Evolutionary conservation across 106 monocot species (phyloP), one percentile per base, ranked within the genome.

Genomic region (Allium cepa): DNA sequence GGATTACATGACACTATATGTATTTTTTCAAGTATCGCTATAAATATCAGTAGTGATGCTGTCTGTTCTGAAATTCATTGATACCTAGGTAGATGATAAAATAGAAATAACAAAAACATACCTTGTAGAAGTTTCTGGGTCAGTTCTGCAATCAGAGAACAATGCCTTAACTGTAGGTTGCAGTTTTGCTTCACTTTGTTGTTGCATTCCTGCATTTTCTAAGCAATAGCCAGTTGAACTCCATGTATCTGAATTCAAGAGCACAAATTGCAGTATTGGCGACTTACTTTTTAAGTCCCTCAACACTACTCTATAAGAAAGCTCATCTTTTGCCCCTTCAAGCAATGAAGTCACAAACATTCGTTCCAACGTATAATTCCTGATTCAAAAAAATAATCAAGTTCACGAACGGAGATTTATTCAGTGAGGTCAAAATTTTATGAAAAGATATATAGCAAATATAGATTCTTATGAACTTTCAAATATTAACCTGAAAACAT

Each of bases 171-270:
- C 75, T 64, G 78, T 75, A 57, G 85, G 88, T 63, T 74, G 77
- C 68, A 96, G 75, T 52, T 82, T 57, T 12, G 70, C 27, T 15
- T 63, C 46, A 56, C 55, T 56, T 64, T 46, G 63, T 56, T 26
- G 17, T 16, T 55, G 51, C 11, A 10, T 52, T 16, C 46, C 26
- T 53, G 59, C 60, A 73, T 86, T 77, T 71, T 88, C 86, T 61
- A 62, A 62, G 65, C 83, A 94, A 45, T 73, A 58, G 36, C 84
- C 91, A 72, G 72, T 77, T 18, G 15, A 72, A 14, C 70, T 73
- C 91, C 91, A 88, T 4, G 79, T 70, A 60, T 82, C 91, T 47
- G 92, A 87, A 66, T 86, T 96, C 17, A 96, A 63, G 52, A 96
- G 81, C n/a, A 92, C 75, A 53, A 96, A 65, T 58, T 86, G 86